Evolutionary conservation across 2,329 filamentous ascomycete species (phyloP).

Genomic region (Clarireedia monteithiana): DNA sequence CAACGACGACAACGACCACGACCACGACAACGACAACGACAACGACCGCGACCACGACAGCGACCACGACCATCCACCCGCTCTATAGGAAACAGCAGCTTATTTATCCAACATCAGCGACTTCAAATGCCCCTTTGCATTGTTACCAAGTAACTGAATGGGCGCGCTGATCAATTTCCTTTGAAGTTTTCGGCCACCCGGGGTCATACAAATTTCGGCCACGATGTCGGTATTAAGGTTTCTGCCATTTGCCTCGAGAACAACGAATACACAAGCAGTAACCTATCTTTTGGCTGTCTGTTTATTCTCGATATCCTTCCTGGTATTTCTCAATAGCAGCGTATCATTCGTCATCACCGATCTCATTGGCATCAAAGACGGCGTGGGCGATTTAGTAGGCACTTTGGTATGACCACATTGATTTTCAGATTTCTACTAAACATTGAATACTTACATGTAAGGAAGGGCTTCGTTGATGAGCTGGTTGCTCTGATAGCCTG

Average conservation of each 20-base stretch:
- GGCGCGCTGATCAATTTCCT: neutral
- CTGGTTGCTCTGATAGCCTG: slow-evolving; percentile 74
- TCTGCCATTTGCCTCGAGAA: slow-evolving; percentile 49
- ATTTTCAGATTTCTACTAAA: neutral
- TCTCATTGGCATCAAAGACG: slow-evolving; percentile 63
- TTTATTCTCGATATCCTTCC: slow-evolving; percentile 81
- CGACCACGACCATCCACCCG: no score
- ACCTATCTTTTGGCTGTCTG: slow-evolving; percentile 77
- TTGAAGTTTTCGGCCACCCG: slow-evolving; percentile 1
- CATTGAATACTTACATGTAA: slow-evolving; percentile 6
- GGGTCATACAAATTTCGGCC: neutral
- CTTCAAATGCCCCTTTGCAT: neutral
- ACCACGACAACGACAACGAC: no score
- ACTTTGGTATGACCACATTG: slow-evolving; percentile 42
- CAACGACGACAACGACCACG: no score
- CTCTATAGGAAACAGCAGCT: no score
- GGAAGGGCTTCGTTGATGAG: slow-evolving; percentile 69
- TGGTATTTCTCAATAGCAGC: slow-evolving; percentile 81
- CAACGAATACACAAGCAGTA: slow-evolving; percentile 53
- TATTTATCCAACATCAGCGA: no score
- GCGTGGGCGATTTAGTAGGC: slow-evolving; percentile 73
- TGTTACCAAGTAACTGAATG: neutral
- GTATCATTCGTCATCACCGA: slow-evolving; percentile 82
- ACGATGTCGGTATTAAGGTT: slow-evolving; percentile 20
- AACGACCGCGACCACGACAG: no score